phyloP scores from a whole-genome alignment of 306 rosid genomes.

The Purshia tridentata region DNA sequence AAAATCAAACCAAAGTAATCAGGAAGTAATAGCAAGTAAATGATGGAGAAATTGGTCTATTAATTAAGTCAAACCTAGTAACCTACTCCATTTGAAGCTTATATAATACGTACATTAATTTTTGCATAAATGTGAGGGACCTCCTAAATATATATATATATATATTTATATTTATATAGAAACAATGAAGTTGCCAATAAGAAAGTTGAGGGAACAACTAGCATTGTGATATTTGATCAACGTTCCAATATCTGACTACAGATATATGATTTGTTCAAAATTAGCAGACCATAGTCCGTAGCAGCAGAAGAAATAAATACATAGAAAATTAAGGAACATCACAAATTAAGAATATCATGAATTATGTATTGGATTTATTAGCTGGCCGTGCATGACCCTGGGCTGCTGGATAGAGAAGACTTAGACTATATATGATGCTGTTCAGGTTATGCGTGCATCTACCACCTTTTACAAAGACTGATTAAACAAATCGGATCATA shows the following conservation, averaged over 20 bases:
- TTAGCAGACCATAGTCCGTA: neutral
- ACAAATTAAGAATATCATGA: neutral
- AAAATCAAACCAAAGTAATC: too few relatives aligned
- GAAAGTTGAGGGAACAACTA: neutral
- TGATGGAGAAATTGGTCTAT: too few relatives aligned
- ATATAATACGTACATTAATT: too few relatives aligned
- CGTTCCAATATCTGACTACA: neutral
- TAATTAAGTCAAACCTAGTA: too few relatives aligned
- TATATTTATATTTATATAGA: neutral
- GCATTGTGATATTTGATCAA: neutral
- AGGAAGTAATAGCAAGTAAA: too few relatives aligned
- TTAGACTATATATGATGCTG: neutral
- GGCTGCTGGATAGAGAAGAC: conserved; percentile 16
- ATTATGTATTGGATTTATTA: neutral
- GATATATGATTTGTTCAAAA: neutral
- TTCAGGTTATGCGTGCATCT: neutral
- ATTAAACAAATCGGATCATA: neutral
- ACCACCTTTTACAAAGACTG: neutral
- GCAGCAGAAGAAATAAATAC: neutral
- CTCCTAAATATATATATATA: neutral
- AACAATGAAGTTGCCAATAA: neutral
- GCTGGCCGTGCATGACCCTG: too few relatives aligned
- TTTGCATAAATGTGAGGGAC: too few relatives aligned
- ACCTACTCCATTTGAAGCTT: too few relatives aligned
- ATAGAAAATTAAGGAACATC: neutral